A percentile compares a stretch with the other conserved stretches of the same genome.
These are phyloP conservation scores for Umbellularia californica DNA, from an alignment of 164 flowering plant genomes.

Conservation along the genomic window DNA sequence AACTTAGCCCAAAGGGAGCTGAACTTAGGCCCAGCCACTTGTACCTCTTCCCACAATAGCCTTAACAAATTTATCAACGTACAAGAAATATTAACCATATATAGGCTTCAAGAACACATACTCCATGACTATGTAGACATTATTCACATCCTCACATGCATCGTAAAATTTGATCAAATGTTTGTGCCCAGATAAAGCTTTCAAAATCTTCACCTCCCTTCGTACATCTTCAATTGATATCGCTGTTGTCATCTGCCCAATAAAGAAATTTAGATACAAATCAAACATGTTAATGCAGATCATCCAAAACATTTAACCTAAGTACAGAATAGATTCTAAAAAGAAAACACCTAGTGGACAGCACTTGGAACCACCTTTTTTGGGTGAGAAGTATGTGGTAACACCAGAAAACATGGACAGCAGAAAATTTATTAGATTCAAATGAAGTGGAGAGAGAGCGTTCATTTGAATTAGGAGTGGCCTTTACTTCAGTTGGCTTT, in stretches of 20 bases:
- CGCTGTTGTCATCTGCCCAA: constrained; percentile 92
- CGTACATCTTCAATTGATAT: constrained; percentile 97
- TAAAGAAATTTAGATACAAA: constrained; percentile 2
- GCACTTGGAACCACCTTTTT: background rate
- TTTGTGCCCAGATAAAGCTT: constrained; percentile 84
- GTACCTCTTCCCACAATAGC: background rate
- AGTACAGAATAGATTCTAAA: background rate
- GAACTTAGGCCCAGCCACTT: background rate
- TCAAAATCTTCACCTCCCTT: constrained; percentile 90
- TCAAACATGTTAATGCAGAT: background rate
- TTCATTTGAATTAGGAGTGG: background rate
- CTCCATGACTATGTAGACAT: constrained; percentile 96
- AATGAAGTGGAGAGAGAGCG: background rate
- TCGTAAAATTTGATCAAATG: constrained; percentile 81
- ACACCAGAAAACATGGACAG: constrained; percentile 19
- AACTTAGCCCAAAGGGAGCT: background rate
- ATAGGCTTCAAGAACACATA: constrained; percentile 33
- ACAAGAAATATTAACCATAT: background rate
- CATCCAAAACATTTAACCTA: constrained; percentile 4
- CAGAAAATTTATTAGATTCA: background rate
- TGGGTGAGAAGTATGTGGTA: background rate
- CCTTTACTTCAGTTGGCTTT: no score
- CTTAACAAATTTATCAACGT: background rate
- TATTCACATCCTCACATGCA: constrained; percentile 82
- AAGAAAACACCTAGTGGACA: background rate